phyloP scores from a whole-genome alignment of 2,329 filamentous ascomycete species.

The Magnaporthiopsis poae region DNA sequence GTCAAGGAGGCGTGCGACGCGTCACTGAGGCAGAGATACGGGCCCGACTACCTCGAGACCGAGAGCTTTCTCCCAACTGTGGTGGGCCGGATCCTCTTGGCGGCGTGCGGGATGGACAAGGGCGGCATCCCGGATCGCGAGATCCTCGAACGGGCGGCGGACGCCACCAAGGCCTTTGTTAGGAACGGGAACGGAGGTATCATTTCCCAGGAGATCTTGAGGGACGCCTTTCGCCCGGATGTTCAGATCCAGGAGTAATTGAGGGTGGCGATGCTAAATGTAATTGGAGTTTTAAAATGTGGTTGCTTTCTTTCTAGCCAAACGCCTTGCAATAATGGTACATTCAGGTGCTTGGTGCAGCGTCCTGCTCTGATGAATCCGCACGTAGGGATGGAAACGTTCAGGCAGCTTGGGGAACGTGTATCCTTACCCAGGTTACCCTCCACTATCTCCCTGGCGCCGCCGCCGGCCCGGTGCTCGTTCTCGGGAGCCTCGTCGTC shows the following conservation, averaged over 20 bases:
- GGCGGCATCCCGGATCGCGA: background rate
- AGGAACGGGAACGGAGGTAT: background rate
- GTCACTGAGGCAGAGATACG: constrained; percentile 23
- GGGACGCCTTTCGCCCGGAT: background rate
- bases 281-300: constrained; percentile 8
- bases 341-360: no score
- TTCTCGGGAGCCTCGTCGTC: no score
- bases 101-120: constrained; percentile 12
- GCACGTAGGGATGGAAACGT: no score
- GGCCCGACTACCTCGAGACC: constrained; percentile 25
- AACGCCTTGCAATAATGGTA: no score
- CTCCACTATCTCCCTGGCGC: no score
- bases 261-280: background rate
- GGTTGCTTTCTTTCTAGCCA: no score
- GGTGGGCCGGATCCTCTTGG: constrained; percentile 30
- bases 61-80: constrained; percentile 31
- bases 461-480: no score
- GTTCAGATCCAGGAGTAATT: background rate
- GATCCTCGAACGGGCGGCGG: background rate
- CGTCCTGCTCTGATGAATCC: no score
- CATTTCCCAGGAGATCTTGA: background rate
- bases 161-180: background rate
- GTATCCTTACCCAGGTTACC: no score
- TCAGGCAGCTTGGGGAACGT: no score
- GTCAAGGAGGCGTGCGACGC: constrained; percentile 23